Evolutionary conservation across 495 filamentous ascomycete species (phyloP), one percentile per base, ranked within the genome.

Genomic region (Hypoxylon rickii): DNA sequence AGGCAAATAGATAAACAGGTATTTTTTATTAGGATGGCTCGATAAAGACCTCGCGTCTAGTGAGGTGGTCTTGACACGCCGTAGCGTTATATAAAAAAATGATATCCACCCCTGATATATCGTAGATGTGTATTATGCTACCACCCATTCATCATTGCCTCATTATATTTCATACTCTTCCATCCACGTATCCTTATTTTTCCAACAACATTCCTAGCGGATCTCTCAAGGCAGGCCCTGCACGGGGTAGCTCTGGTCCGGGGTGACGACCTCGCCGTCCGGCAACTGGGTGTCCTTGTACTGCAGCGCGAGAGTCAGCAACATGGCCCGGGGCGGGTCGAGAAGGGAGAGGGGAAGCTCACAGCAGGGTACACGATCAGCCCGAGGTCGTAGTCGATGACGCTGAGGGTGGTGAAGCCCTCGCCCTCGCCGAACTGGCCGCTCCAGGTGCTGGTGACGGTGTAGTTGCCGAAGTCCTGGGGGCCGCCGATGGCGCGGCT

Each of bases 171-270:
- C 7, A 36, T 38, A 18, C 22, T 29, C 11, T 32, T 21, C 19
- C 20, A 18, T 10, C 8, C 12, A 38, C 33, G 11, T 17, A 6
- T 4, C 10, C 24, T n/a, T 38, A 38, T 13, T 18, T 38, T n/a
- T 34, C 15, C 16, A 24, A 17, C 3, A 39, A 15, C 3, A 26
- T 15, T 39, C 3, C 24, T 20, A 3, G 24, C 7, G 20, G 37
- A 17, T 13, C 43, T 34, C 33, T 37, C 26, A 53, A 22, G 68
- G 60, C 1, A 80, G 56, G 49, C 48, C 65, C 58, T 72, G 69
- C 24, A 79, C 76, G 34, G 76, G 66, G 54, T 80, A 84, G 65
- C 74, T 79, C 74, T 81, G 72, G 62, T 84, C 74, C 13, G 81
- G 80, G 24, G 58, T 71, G 33, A 83, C 79, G 2, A 76, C 71